Conservation (phyloP, 2,329 filamentous ascomycete species). For the Colletotrichum nymphaeae region DNA sequence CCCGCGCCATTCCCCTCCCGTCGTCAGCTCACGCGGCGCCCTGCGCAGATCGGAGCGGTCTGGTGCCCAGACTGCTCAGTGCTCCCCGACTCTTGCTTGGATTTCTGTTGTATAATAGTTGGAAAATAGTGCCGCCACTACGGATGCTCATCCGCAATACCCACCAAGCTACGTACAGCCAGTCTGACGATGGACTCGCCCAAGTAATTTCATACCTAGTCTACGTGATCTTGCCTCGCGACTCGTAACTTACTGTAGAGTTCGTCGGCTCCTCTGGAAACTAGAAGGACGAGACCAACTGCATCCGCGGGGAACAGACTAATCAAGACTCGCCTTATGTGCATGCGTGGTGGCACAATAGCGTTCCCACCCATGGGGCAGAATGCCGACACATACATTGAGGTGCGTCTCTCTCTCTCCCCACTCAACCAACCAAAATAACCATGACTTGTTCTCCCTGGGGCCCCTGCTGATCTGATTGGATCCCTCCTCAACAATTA, state of each 20-base stretch:
- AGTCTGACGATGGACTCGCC: background rate
- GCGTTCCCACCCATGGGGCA: conserved; percentile 6
- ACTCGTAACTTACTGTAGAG: background rate
- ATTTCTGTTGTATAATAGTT: background rate
- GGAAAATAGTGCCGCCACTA: background rate
- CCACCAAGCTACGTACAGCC: background rate
- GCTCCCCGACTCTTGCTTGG: background rate
- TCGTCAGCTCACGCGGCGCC: conserved; percentile 32
- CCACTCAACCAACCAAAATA: conserved; percentile 21
- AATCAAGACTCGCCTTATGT: conserved; percentile 4
- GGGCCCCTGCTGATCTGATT: conserved; percentile 30
- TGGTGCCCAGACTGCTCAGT: background rate
- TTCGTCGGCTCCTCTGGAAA: background rate
- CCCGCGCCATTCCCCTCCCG: conserved; percentile 28
- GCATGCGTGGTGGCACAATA: conserved; percentile 9
- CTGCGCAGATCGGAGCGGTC: conserved; percentile 16
- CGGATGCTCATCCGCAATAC: background rate
- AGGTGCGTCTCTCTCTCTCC: background rate
- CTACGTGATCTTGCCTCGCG: background rate
- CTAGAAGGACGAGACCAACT: background rate
- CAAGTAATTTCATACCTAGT: too few species aligned
- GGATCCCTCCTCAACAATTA: conserved; percentile 34
- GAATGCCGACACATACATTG: conserved; percentile 24
- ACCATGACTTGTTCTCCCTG: background rate
- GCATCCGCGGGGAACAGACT: background rate